phyloP scores from a whole-genome alignment of 2,329 filamentous ascomycete genomes.

The Moelleriella libera region DNA sequence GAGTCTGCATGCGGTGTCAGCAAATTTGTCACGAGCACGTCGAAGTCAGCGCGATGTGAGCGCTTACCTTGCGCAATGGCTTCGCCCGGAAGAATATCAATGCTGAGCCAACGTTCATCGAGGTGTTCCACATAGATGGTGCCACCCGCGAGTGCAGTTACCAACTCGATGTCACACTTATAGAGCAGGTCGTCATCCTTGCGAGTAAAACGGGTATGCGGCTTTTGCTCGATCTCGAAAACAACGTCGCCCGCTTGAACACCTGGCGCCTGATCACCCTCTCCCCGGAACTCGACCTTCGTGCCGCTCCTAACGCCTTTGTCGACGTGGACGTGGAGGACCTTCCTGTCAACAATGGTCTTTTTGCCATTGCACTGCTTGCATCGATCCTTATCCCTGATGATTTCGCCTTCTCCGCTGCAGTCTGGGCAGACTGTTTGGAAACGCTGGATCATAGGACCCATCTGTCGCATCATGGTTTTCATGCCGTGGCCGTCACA shows the following conservation, averaged over 20 bases:
- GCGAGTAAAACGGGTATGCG: slow-evolving; percentile 86
- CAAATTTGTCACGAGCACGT: background rate
- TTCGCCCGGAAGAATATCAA: slow-evolving; percentile 87
- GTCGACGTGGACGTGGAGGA: slow-evolving; percentile 95
- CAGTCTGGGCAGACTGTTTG: slow-evolving; percentile 98
- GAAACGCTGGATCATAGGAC: slow-evolving; percentile 99
- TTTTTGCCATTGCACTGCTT: slow-evolving; percentile 96
- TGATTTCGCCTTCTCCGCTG: slow-evolving; percentile 91
- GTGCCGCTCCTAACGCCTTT: slow-evolving; percentile 85
- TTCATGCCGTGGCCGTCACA: slow-evolving; percentile 97
- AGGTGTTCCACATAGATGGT: slow-evolving; percentile 89
- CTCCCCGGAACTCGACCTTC: slow-evolving; percentile 93
- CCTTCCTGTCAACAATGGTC: slow-evolving; percentile 93
- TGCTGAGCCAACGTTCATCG: slow-evolving; percentile 89
- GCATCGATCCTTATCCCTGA: slow-evolving; percentile 95
- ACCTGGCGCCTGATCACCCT: slow-evolving; percentile 90
- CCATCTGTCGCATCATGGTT: slow-evolving; percentile 99
- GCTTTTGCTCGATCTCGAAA: slow-evolving; percentile 99
- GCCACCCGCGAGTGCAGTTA: slow-evolving; percentile 87
- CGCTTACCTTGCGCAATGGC: slow-evolving; percentile 77
- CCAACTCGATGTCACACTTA: slow-evolving; percentile 86
- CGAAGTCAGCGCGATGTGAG: background rate
- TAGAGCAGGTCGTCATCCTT: slow-evolving; percentile 95
- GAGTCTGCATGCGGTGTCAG: slow-evolving; percentile 45
- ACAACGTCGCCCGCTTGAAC: slow-evolving; percentile 91